phyloP scores from a whole-genome alignment of 1,139 yeast species.

The Tardiomyces depauwii region DNA sequence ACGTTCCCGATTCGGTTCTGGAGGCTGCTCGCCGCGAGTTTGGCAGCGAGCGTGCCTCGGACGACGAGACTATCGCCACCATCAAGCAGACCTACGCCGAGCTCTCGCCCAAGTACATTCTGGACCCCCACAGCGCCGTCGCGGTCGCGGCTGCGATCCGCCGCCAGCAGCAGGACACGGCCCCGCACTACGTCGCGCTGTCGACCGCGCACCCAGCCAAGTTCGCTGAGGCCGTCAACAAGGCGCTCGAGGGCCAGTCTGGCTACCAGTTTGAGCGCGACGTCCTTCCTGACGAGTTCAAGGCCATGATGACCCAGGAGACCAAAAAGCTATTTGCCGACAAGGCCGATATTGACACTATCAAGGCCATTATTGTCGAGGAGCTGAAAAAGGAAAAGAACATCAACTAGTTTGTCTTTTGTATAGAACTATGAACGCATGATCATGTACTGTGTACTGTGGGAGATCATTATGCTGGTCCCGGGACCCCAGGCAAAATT shows the following conservation, averaged over 20 bases:
- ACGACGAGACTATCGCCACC: constrained; percentile 64
- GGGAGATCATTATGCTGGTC: not conserved
- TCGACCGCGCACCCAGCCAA: constrained; percentile 99
- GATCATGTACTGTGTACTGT: not conserved
- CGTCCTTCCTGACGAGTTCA: constrained; percentile 83
- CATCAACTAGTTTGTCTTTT: too few species aligned
- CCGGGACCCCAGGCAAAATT: too few species aligned
- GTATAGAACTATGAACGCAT: not conserved
- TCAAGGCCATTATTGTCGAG: constrained; percentile 64
- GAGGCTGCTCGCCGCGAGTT: constrained; percentile 57
- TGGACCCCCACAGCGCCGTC: constrained; percentile 96
- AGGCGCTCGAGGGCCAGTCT: constrained; percentile 52
- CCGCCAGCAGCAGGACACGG: constrained; percentile 38
- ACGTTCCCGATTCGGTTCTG: constrained; percentile 55
- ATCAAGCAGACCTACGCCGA: constrained; percentile 56
- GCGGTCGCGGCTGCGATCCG: constrained; percentile 74
- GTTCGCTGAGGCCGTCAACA: constrained; percentile 89
- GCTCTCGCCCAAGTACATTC: constrained; percentile 59
- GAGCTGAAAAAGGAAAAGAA: constrained; percentile 42
- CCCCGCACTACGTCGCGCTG: constrained; percentile 56
- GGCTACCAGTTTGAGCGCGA: constrained; percentile 79
- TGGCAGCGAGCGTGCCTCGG: constrained; percentile 69
- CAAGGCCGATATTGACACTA: constrained; percentile 57
- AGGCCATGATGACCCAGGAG: constrained; percentile 54
- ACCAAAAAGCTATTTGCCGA: constrained; percentile 71